Conservation (phyloP, 108 stramenopile species). For the Cyclotella kingstonii region DNA sequence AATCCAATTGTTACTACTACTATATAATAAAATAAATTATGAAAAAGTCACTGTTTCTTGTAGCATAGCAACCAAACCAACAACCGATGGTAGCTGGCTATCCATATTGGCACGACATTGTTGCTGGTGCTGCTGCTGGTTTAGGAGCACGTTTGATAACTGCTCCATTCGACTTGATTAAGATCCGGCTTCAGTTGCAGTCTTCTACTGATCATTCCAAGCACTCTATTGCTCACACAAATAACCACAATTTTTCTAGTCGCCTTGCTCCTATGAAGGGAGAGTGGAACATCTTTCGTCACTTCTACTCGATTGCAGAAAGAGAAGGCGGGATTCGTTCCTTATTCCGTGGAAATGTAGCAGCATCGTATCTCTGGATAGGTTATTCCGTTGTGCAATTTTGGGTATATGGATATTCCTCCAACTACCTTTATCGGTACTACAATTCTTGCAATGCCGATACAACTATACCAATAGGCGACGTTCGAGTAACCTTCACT, state of each 20-base stretch:
- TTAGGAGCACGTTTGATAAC: constrained; percentile 65
- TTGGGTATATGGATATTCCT: constrained; percentile 59
- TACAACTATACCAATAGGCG: too few relatives aligned
- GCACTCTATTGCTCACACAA: background rate
- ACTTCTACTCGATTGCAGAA: constrained; percentile 47
- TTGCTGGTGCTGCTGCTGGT: constrained; percentile 61
- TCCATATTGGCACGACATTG: constrained; percentile 50
- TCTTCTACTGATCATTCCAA: constrained; percentile 13
- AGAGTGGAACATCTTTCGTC: constrained; percentile 30
- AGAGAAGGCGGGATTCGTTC: constrained; percentile 77
- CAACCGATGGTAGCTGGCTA: too few relatives aligned
- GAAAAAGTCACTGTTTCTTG: too few relatives aligned
- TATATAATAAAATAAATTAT: too few relatives aligned
- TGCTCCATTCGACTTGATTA: constrained; percentile 89
- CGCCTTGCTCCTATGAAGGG: background rate
- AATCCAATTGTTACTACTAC: too few relatives aligned
- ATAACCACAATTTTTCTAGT: background rate
- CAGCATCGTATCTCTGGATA: constrained; percentile 91
- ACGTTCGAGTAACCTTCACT: constrained; percentile 47
- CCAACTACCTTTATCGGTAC: constrained; percentile 22
- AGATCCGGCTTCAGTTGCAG: constrained; percentile 83
- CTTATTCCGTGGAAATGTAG: constrained; percentile 88
- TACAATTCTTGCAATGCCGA: constrained; percentile 1
- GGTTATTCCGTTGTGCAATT: constrained; percentile 90
- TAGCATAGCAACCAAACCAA: too few relatives aligned